Conservation (phyloP, 2,329 filamentous ascomycete genomes). For the Fusarium domesticum region DNA sequence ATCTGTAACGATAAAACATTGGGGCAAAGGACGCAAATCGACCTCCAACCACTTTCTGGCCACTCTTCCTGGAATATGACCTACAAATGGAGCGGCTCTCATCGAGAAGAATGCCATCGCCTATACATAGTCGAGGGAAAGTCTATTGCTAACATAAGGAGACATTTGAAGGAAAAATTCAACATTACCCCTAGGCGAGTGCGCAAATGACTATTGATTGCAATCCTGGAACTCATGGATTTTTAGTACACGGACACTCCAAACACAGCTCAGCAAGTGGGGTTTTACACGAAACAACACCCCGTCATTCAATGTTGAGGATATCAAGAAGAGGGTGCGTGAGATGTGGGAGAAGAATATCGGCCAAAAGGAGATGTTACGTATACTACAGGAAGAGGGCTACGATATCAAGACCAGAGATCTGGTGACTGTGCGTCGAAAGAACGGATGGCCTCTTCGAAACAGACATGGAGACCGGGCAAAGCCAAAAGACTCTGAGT, state of each 20-base stretch:
- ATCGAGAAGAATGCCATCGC: neutral
- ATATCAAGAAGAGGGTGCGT: constrained; percentile 65
- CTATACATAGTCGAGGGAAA: neutral
- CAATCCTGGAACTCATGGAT: constrained; percentile 6
- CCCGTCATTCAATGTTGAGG: constrained; percentile 66
- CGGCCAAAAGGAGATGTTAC: constrained; percentile 70
- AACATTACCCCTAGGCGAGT: neutral
- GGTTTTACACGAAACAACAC: constrained; percentile 73
- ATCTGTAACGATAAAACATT: neutral
- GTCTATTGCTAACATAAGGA: neutral
- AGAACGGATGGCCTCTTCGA: constrained; percentile 66
- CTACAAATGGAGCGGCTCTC: neutral
- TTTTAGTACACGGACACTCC: constrained; percentile 69
- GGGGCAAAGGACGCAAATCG: neutral
- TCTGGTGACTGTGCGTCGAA: constrained; percentile 64
- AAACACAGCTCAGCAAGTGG: constrained; percentile 76
- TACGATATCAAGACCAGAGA: constrained; percentile 70
- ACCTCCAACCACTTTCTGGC: neutral
- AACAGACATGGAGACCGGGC: constrained; percentile 56
- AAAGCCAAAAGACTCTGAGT: constrained; percentile 22
- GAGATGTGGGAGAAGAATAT: constrained; percentile 77
- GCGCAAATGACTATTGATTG: neutral
- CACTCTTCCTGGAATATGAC: neutral
- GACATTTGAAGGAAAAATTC: neutral
- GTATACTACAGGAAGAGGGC: constrained; percentile 64